Base-by-base conservation (phyloP, 345 rosid genomes). In the Kernera saxatilis region DNA sequence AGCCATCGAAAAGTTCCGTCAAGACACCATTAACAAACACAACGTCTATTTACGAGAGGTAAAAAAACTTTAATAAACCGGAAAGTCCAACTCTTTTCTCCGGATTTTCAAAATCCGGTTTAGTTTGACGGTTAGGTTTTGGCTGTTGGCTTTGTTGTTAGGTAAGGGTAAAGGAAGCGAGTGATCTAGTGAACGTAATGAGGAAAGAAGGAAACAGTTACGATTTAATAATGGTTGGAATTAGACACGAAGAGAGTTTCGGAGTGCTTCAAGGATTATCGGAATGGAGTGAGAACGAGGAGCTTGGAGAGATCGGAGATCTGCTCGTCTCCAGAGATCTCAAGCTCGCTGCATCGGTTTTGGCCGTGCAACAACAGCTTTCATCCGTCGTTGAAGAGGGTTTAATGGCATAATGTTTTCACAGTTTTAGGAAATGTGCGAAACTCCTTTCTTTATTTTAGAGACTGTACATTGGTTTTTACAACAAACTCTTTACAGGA, bases 161-260 rank as follows among this genome's bases (percentile, higher is more conserved):
- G 72, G 63, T 70, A 17, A 13, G 0, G 7, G 44, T 76, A n/a
- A 22, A 8, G 13, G 73, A 58, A 40, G 81, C 70, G 8, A 15
- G 52, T 4, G 74, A 70, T 0, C 53, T 76, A 3, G 53, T 53
- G 9, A 14, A 18, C 10, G 1, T 70, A 7, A 37, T 83, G 2
- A 40, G 63, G 19, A 2, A 35, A 5, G 43, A 69, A 30, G 71
- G 56, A 11, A 22, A 62, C 5, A 51, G 53, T 6, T 75, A 44
- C 71, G 79, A 80, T 23, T 73, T 83, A 2, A 58, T 83, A 19
- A 18, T 78, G 52, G 82, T 58, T 13, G 84, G 86, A 13, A 78
- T 77, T 23, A 73, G 75, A 57, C 86, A 76, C 46, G 69, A 63
- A 26, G 43, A 17, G 0, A 8, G 59, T 8, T 80, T 73, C 2